Evolutionary conservation across 2,329 filamentous ascomycete genomes (phyloP).

Genomic region (Sclerotinia subarctica): DNA sequence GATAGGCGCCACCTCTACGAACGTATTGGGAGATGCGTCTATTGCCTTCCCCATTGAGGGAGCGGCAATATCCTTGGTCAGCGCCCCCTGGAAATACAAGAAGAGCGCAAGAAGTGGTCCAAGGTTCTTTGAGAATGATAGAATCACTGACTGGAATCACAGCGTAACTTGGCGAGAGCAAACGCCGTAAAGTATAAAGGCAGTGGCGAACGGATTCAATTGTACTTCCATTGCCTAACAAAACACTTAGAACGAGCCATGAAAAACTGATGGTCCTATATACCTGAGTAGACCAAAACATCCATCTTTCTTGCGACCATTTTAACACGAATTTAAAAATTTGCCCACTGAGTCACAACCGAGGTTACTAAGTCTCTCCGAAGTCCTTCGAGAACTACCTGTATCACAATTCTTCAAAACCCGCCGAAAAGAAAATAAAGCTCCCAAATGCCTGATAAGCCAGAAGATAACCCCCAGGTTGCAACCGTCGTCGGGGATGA

Average conservation of each 20-base stretch:
- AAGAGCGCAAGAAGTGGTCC: constrained; percentile 80
- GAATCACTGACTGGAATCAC: constrained; percentile 80
- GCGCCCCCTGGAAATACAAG: constrained; percentile 91
- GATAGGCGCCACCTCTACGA: constrained; percentile 76
- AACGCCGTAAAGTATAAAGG: constrained; percentile 77
- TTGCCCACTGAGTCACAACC: constrained; percentile 26
- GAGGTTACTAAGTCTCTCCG: constrained; percentile 23
- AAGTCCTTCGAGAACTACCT: neutral
- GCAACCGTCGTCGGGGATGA: constrained; percentile 54
- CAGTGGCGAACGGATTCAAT: constrained; percentile 87
- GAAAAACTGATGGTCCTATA: constrained; percentile 25
- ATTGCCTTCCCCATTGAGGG: constrained; percentile 85
- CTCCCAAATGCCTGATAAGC: constrained; percentile 35
- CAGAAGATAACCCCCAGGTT: constrained; percentile 32
- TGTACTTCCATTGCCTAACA: constrained; percentile 75
- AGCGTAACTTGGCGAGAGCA: constrained; percentile 88
- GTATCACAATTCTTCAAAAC: constrained; percentile 12
- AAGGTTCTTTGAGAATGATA: constrained; percentile 84
- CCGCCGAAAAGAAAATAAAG: constrained; percentile 14
- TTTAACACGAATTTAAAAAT: constrained; percentile 16
- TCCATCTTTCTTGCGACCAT: constrained; percentile 75
- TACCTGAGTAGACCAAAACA: constrained; percentile 89
- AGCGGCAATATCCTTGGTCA: constrained; percentile 87
- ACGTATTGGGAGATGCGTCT: constrained; percentile 81
- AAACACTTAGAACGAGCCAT: constrained; percentile 9